Evolutionary conservation across 257 asterid genomes (phyloP).

Genomic region (Solanum appendiculatum): DNA sequence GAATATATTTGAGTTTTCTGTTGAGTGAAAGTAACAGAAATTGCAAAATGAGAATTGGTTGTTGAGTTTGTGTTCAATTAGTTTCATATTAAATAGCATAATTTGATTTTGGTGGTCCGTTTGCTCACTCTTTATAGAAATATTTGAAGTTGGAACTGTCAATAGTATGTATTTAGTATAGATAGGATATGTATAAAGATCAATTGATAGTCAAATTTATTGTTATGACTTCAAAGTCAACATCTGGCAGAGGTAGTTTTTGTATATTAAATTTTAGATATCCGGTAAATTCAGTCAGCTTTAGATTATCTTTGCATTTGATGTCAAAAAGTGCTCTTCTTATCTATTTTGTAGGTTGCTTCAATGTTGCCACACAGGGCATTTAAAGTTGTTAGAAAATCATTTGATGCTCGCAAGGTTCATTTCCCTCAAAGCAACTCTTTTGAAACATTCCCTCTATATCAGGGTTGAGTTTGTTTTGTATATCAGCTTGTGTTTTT

Average conservation of each 20-base stretch:
- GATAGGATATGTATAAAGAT: background rate
- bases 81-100: background rate
- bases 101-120: background rate
- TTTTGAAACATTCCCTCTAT: background rate
- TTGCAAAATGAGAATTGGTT: background rate
- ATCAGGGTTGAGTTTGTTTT: background rate
- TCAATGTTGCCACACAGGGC: constrained; percentile 93
- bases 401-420: constrained; percentile 99
- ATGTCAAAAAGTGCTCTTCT: background rate
- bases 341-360: constrained; percentile 53
- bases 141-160: background rate
- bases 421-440: background rate
- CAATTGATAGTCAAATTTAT: background rate
- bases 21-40: background rate
- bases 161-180: background rate
- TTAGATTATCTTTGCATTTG: background rate
- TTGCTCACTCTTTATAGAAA: background rate
- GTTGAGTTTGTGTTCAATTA: background rate
- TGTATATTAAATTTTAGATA: background rate
- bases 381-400: constrained; percentile 73
- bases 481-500: background rate
- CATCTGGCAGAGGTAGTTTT: background rate
- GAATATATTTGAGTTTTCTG: background rate
- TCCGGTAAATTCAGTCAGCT: background rate
- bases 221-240: background rate